A percentile compares a stretch with the other conserved stretches of the same genome.
Conservation (phyloP, 768 basidiomycete genomes). For the Kwoniella sp. region DNA sequence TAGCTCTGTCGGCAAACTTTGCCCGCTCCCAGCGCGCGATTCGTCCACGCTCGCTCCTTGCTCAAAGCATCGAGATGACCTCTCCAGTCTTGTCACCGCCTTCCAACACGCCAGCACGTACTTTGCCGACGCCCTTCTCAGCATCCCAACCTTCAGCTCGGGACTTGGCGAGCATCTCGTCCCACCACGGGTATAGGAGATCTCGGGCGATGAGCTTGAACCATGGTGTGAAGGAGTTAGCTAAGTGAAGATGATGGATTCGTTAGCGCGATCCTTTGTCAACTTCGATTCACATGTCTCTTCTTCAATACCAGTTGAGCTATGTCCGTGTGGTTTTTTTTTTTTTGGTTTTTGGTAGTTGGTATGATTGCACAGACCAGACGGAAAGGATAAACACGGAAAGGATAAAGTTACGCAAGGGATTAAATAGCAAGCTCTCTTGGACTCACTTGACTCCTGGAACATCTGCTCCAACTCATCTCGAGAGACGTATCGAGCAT, state of each 20-base stretch:
- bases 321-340: too few species aligned
- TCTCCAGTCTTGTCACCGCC: conserved; percentile 31
- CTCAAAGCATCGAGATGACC: conserved; percentile 45
- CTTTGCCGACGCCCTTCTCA: conserved; percentile 31
- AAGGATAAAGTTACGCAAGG: too few species aligned
- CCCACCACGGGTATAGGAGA: conserved; percentile 99
- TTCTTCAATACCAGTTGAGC: too few species aligned
- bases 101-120: conserved; percentile 38
- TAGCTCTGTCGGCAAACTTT: too few species aligned
- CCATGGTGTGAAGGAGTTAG: conserved; percentile 94
- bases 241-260: conserved; percentile 57
- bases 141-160: conserved; percentile 53
- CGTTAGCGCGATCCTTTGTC: neutral
- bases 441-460: conserved; percentile 68
- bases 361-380: too few species aligned
- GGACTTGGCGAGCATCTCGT: conserved; percentile 70
- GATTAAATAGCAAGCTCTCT: neutral
- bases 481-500: conserved; percentile 87
- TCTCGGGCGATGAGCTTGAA: conserved; percentile 97
- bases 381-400: too few species aligned
- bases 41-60: too few species aligned
- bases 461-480: conserved; percentile 90
- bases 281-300: neutral
- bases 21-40: too few species aligned
- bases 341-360: too few species aligned